Base-by-base conservation (phyloP, 495 filamentous ascomycete species). In the Penicillium antarcticum region DNA sequence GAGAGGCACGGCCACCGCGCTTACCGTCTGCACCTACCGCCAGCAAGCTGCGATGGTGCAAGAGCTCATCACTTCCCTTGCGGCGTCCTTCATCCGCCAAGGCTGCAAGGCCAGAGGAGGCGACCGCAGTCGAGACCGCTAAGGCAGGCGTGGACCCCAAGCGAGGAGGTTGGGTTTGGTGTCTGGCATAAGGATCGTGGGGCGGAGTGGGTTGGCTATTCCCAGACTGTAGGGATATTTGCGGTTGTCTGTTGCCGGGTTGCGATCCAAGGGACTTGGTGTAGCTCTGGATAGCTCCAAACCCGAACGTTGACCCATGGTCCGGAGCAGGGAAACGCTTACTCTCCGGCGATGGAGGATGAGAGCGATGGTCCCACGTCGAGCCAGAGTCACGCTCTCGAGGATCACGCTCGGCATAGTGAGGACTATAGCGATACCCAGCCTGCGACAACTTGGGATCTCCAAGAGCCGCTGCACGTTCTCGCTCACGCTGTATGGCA, bases 1-100 rank as follows among this genome's bases (percentile, higher is more conserved):
- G 91, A 18, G 91, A 96, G n/a, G 73, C 69, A 23, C 76, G 77
- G 0, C 79, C 75, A n/a, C 68, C 61, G 18, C 73, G 68, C 52
- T 76, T 77, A 21, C 64, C 68, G 42, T 79, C 73, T n/a, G 68
- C 53, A 21, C 70, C 63, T 11, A 78, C 60, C 1, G 71, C 65
- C 26, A 80, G 70, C 17, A 78, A 63, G 53, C 60, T 76, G 31
- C 76, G 67, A 48, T 73, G 74, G 17, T 75, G 72, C 9, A 70
- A 45, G 19, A 72, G 61, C 35, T 85, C 77, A 34, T 84, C 79
- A 46, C 86, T 87, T 18, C 87, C 83, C 42, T 83, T 78, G 19
- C 66, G 71, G 16, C 66, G 69, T 31, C 69, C 70, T 10, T 75
- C 70, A 16, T 74, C 74, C 8, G 62, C 52, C 7, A 62, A 42